Percentiles rank a stretch among this genome's conserved stretches.
phyloP scores from a whole-genome alignment of 495 filamentous ascomycete genomes.

The Neurospora africana region DNA sequence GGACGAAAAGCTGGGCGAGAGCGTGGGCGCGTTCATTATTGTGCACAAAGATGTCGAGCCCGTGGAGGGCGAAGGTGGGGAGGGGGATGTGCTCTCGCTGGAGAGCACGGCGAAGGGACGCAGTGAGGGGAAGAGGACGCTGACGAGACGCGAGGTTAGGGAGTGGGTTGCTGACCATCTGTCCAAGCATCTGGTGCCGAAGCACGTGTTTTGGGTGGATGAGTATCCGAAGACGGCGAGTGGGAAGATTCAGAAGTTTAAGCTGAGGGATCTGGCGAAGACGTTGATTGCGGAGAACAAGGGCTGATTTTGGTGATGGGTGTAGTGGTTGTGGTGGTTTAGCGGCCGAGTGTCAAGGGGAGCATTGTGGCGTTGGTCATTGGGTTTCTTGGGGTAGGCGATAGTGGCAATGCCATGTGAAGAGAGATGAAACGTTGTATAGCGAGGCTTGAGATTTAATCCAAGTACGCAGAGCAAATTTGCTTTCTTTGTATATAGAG shows the following conservation, averaged over 20 bases:
- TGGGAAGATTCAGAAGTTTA: slow-evolving; percentile 96
- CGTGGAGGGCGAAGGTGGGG: slow-evolving; percentile 17
- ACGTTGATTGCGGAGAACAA: slow-evolving; percentile 10
- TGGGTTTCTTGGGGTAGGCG: neutral
- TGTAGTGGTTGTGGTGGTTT: neutral
- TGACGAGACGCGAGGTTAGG: slow-evolving; percentile 48
- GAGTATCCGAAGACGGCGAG: slow-evolving; percentile 88
- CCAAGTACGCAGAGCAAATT: neutral
- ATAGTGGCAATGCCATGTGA: neutral
- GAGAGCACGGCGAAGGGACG: neutral
- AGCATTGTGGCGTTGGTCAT: neutral
- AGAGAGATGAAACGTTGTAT: neutral
- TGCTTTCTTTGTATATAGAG: neutral
- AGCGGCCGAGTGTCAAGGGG: neutral
- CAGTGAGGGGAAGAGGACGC: slow-evolving; percentile 11
- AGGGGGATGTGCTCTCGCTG: neutral
- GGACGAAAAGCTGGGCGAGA: slow-evolving; percentile 77
- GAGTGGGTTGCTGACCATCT: slow-evolving; percentile 63
- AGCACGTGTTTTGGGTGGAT: slow-evolving; percentile 77
- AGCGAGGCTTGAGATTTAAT: neutral
- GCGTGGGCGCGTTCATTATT: slow-evolving; percentile 74
- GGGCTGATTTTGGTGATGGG: neutral
- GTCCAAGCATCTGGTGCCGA: slow-evolving; percentile 73
- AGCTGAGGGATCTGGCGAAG: slow-evolving; percentile 51
- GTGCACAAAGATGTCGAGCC: slow-evolving; percentile 28